These are phyloP conservation scores for Trichoderma orchidacearum DNA, from an alignment of 495 filamentous ascomycete species.

Conservation along the genomic window DNA sequence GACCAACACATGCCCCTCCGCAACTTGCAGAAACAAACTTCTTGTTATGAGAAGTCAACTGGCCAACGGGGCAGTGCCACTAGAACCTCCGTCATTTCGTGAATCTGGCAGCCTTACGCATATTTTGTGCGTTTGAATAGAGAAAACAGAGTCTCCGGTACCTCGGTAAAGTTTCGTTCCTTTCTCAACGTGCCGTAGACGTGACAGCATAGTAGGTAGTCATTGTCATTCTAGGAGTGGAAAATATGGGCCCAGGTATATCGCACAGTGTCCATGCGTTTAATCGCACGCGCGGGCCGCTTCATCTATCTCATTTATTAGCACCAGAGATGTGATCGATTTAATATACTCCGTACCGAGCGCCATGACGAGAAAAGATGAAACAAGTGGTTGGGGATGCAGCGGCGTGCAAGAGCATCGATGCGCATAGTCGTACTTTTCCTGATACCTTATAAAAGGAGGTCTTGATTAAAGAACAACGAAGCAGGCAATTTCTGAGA, in stretches of 20 bases:
- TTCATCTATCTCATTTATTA: conserved; percentile 1
- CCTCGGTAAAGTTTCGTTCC: too few relatives aligned
- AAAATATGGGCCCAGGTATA: not conserved
- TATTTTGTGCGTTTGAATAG: too few relatives aligned
- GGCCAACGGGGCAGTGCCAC: not conserved
- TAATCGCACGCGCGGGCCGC: not conserved
- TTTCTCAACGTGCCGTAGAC: too few relatives aligned
- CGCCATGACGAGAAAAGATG: not conserved
- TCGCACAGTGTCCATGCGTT: not conserved
- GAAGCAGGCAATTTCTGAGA: not conserved
- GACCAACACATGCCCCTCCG: not conserved
- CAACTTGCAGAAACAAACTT: not conserved
- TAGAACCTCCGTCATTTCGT: too few relatives aligned
- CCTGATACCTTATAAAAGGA: too few relatives aligned
- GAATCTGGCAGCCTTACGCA: too few relatives aligned
- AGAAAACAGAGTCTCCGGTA: too few relatives aligned
- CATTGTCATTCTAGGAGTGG: not conserved
- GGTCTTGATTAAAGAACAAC: not conserved
- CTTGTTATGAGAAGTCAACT: not conserved
- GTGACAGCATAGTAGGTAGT: not conserved
- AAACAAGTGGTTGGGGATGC: not conserved
- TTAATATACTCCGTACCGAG: not conserved
- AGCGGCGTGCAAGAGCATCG: not conserved
- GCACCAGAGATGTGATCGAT: not conserved
- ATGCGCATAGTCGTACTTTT: too few relatives aligned